Base-by-base conservation (phyloP, 768 basidiomycete genomes). In the Rhizopogon rudus region DNA sequence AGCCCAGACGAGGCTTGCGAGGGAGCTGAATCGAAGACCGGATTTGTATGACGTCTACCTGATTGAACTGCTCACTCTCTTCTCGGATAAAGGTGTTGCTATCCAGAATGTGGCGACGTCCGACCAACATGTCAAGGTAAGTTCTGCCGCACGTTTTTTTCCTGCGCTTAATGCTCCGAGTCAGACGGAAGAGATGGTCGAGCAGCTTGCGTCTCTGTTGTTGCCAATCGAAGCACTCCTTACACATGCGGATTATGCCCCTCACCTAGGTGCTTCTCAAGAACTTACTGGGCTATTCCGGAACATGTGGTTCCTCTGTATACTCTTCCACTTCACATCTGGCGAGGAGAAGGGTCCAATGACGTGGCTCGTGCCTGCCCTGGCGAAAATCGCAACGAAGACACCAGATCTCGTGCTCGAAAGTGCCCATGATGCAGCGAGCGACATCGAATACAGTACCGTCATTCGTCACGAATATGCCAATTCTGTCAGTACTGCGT, bases 231-330 rank as follows among this genome's bases (percentile, higher is more conserved):
- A 96, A 64, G 87, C 91, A 1, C 79, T 97, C 22, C 78, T 99
- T 22, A 73, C 78, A 35, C 91, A 93, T 62, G 61, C 71, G 13
- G 83, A 86, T 56, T 90, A 88, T 68, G 77, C 79, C 44, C 83
- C 88, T 1, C 79, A 84, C 35, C 51, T 75, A 16, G 70, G 77
- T 28, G 71, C 84, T 17, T 76, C 84, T 0, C 65, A 82, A 5
- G 83, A 83, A 22, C 66, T 92, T 12, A 83, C 88, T 10, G 75
- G 83, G 5, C 74, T 93, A 20, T 98, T 97, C 80, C 83, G 94
- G 43, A 93, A 92, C 64, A 78, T 94, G 72, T 99, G 96, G 96
- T 93, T 95, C 71, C 71, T 98, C 17, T 93, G 91, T 66, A n/a
- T n/a, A 25, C 80, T 96, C 14, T 93, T 96, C 63, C 81, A 87